Percentiles rank a stretch among this genome's conserved stretches.
These are phyloP conservation scores for Thymus mandschuricus DNA, from an alignment of 257 asterid genomes.

Conservation along the genomic window DNA sequence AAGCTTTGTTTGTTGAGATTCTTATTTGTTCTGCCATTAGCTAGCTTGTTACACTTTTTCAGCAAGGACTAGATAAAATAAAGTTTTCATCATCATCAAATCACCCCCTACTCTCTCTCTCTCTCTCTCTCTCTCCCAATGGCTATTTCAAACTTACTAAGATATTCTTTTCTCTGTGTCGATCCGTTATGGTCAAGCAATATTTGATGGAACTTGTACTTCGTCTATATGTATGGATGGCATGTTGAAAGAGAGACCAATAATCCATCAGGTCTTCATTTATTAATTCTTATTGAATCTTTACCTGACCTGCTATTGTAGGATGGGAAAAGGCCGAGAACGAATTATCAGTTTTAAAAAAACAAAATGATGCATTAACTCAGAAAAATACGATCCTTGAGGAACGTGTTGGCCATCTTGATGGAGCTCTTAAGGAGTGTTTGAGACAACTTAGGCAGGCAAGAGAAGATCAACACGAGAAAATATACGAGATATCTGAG, in stretches of 20 bases:
- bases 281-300: background rate
- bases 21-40: no score
- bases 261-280: background rate
- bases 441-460: constrained; percentile 86
- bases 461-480: constrained; percentile 78
- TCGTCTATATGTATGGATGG: background rate
- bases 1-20: background rate
- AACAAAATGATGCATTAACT: constrained; percentile 59
- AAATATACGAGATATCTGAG: constrained; percentile 37
- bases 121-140: no score
- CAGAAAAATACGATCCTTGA: constrained; percentile 69
- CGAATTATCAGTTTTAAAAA: constrained; percentile 65
- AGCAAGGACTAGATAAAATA: background rate
- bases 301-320: constrained; percentile 34
- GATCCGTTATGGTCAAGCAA: no score
- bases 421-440: constrained; percentile 92
- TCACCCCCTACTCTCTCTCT: background rate
- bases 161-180: no score
- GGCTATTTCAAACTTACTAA: no score
- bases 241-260: background rate
- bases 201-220: background rate
- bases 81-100: background rate
- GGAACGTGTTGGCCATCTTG: constrained; percentile 71
- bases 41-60: background rate
- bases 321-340: constrained; percentile 99